Evolutionary conservation across 805 yeast genomes (phyloP), one percentile per base, ranked within the genome.

Genomic region (Ogataea saltuana): DNA sequence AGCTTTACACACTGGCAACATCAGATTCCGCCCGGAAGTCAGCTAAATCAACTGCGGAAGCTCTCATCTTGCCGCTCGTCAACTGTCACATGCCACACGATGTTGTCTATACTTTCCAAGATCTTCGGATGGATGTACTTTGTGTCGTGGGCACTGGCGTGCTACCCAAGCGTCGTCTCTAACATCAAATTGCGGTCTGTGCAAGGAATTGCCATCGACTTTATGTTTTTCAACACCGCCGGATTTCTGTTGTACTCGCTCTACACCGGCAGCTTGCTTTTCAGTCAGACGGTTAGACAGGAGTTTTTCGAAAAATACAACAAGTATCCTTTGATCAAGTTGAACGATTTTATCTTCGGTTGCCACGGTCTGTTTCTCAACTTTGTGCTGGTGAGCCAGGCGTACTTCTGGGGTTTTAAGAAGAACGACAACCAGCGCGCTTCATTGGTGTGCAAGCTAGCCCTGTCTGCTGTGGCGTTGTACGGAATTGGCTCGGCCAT

Each of bases 181-280:
- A 65, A 65, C 44, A 51, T 56, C 32, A 53, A 49, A 26, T 39
- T 63, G 40, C 57, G 56, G 39, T 58, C 65, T 2, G 63, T 65
- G 16, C 67, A 65, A 39, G 70, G 70, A 1, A 56, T 65, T 8
- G 59, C 68, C 1, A 51, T 65, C 3, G 70, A 65, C 39, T 65
- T 62, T 43, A 53, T 61, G 44, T 62, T 52, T 40, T 65, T 65
- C 53, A 64, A 65, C 46, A 51, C 56, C 5, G 49, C 60, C 34
- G 70, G 70, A 3, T 65, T 61, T 40, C 30, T 57, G 1, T 46
- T 65, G 6, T 64, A 64, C 44, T 50, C 66, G 1, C 23, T 57
- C 3, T 65, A 64, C 44, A 59, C 66, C 1, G 49, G 59, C 1
- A 37, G 37, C 3, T 46, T 65, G 41, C 42, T 48, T 13, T 50